These are phyloP conservation scores for Talaromyces piceae DNA, from an alignment of 2,329 filamentous ascomycete genomes.

Conservation along the genomic window DNA sequence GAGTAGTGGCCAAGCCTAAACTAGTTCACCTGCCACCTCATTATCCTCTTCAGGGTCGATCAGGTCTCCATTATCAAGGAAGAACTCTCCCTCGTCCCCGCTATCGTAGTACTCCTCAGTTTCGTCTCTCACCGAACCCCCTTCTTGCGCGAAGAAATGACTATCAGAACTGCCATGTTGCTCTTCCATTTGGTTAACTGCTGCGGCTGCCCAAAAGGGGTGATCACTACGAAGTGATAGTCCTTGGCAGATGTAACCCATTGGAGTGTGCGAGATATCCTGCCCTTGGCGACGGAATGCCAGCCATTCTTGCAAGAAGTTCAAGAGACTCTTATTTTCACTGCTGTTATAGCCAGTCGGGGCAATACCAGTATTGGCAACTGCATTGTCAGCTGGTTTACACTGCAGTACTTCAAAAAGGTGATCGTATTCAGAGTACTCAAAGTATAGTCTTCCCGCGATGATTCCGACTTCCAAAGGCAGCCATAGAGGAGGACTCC, in stretches of 20 bases:
- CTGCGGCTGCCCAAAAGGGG: conserved; percentile 23
- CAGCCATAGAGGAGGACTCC: conserved; percentile 46
- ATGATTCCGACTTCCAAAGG: conserved; percentile 53
- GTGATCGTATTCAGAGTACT: conserved; percentile 18
- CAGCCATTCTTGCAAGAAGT: conserved; percentile 30
- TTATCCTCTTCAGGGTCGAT: background rate
- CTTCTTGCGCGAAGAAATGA: background rate
- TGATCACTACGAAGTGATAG: conserved; percentile 19
- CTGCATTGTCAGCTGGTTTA: background rate
- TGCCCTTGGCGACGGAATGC: conserved; percentile 26
- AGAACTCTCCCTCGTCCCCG: background rate
- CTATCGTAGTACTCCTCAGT: background rate
- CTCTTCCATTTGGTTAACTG: background rate
- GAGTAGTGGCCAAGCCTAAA: background rate
- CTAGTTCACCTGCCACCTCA: background rate
- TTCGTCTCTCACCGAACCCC: background rate
- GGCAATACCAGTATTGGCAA: background rate
- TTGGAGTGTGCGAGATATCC: conserved; percentile 28
- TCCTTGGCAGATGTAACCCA: conserved; percentile 29
- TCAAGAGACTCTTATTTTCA: conserved; percentile 11
- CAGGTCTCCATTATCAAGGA: background rate
- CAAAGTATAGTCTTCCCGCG: conserved; percentile 51
- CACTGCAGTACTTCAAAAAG: conserved; percentile 7
- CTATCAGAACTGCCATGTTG: background rate
- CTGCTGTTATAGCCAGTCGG: background rate